These are phyloP conservation scores for Paspalum notatum DNA, from an alignment of 176 grass and related monocot species.

Conservation along the genomic window DNA sequence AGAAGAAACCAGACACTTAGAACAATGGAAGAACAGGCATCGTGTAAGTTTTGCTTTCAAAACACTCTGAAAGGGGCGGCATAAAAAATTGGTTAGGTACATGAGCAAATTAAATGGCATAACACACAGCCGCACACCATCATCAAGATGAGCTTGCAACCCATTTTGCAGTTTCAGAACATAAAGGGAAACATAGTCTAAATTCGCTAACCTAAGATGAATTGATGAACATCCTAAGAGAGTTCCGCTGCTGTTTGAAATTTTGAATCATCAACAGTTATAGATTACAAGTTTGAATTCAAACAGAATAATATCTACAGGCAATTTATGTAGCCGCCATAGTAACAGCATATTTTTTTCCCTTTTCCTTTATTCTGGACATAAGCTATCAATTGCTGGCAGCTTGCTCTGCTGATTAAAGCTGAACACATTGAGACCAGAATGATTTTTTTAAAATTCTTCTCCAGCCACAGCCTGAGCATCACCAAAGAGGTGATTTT, in stretches of 20 bases:
- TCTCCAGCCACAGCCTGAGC: background rate
- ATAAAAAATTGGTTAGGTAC: constrained; percentile 19
- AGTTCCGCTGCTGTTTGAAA: background rate
- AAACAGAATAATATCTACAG: background rate
- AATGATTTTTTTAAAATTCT: background rate
- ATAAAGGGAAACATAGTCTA: constrained; percentile 2
- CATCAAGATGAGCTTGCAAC: background rate
- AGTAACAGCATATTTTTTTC: background rate
- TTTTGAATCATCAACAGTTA: constrained; percentile 8
- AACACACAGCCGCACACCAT: background rate
- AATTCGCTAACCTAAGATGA: background rate
- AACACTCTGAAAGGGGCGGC: background rate
- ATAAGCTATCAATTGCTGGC: constrained; percentile 13
- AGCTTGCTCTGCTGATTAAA: background rate
- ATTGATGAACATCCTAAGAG: background rate
- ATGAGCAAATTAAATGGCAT: constrained; percentile 1
- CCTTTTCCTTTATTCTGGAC: background rate
- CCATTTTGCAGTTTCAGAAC: background rate
- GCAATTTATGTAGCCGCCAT: background rate
- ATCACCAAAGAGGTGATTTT: background rate
- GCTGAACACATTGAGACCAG: background rate
- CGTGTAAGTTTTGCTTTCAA: background rate
- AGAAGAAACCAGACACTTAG: too few species aligned
- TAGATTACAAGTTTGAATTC: constrained; percentile 8
- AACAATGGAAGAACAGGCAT: background rate